Evolutionary conservation across 768 basidiomycete genomes (phyloP).

Genomic region (Hysterangium stoloniferum): DNA sequence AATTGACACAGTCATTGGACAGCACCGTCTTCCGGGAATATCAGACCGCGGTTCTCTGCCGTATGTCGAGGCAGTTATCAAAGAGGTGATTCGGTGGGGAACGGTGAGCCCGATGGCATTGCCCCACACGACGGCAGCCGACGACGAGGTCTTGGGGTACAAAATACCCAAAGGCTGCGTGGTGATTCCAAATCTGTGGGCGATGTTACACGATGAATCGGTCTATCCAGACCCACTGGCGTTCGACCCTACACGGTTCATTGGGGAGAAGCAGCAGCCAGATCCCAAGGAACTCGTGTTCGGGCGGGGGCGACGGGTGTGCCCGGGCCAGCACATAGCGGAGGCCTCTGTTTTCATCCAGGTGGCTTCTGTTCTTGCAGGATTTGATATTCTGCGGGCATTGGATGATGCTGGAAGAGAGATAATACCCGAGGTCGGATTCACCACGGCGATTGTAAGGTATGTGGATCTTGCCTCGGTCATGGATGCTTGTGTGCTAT

Average conservation of each 20-base stretch:
- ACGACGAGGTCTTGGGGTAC: slow-evolving; percentile 12
- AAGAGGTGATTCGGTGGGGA: slow-evolving; percentile 28
- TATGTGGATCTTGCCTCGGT: not conserved
- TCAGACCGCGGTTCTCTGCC: slow-evolving; percentile 34
- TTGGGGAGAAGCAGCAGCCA: slow-evolving; percentile 17
- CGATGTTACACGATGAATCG: slow-evolving; percentile 28
- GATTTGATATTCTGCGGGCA: slow-evolving; percentile 13
- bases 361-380: slow-evolving; percentile 16
- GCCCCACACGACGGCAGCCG: slow-evolving; percentile 8
- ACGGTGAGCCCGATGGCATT: slow-evolving; percentile 19
- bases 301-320: slow-evolving; percentile 21
- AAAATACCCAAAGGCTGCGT: slow-evolving; percentile 10
- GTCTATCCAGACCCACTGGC: slow-evolving; percentile 27
- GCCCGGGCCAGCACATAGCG: slow-evolving; percentile 19
- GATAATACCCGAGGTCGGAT: not conserved
- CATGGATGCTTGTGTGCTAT: not conserved
- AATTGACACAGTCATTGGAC: slow-evolving; percentile 29
- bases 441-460: slow-evolving; percentile 9
- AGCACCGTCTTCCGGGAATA: slow-evolving; percentile 27
- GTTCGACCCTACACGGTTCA: slow-evolving; percentile 34
- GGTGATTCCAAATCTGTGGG: slow-evolving; percentile 19
- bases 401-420: slow-evolving; percentile 16
- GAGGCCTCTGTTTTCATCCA: slow-evolving; percentile 16
- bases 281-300: slow-evolving; percentile 18
- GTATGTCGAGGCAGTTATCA: slow-evolving; percentile 51